Base-by-base conservation (phyloP, 1,139 yeast species). In the Sugiyamaella xylanicola region DNA sequence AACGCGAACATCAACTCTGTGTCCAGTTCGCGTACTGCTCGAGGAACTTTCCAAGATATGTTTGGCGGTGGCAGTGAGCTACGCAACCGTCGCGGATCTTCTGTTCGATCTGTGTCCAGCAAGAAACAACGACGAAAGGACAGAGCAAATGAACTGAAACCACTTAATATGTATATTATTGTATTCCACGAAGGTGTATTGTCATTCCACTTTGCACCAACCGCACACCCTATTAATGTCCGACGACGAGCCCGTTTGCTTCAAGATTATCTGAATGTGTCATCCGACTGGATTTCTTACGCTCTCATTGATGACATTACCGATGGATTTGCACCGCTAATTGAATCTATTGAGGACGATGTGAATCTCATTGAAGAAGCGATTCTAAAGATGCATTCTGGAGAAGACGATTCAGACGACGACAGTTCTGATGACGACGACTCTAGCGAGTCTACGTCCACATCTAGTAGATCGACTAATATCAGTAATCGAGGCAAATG, bases 281-380 rank as follows among this genome's bases (percentile, higher is more conserved):
- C 95, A 1, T 84, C 97, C 0, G 99, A 93, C 71, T 93, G 99
- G 99, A 86, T 93, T 50, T 93, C 97, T 2, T 93, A 93, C 73
- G 99, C 99, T 0, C 76, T 93, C 61, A 91, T 93, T 67, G 99
- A 93, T 75, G 98, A 93, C 70, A 90, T 93, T 60, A 92, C 98
- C 1, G 99, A 93, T 76, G 95, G 96, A 0, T 93, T 90, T 77
- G 98, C 95, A 0, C 99, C 99, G 1, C 84, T 93, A 85, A 92
- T 93, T 62, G 95, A 89, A 58, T 83, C 93, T 48, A 90, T 93
- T 53, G 98, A 93, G 68, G 89, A 86, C 55, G 99, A 93, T 65
- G 83, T 93, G 11, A 91, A 91, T 68, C 79, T 84, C 15, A 93
- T 93, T 58, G 99, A 93, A 65, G 98, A 93, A 68, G 87, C 92